Base-by-base conservation (phyloP, 768 basidiomycete species). In the Tubosaeta brunneosetosa region DNA sequence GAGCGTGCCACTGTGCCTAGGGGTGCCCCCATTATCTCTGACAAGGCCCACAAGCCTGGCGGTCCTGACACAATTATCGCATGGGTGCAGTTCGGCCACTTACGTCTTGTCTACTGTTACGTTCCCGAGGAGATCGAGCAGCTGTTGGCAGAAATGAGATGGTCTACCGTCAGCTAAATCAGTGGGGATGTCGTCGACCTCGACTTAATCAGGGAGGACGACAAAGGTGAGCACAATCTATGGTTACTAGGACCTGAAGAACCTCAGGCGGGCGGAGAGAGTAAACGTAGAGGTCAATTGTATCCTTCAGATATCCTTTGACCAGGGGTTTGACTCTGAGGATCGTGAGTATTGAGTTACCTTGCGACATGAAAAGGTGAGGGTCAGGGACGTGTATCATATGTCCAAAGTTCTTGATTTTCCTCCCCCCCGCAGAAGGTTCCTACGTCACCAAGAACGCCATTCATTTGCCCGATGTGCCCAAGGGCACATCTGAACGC, bases 291-390 rank as follows among this genome's bases (percentile, higher is more conserved):
- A 73, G 49, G 72, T 84, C 17, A 65, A 68, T 29, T 80, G 78
- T 54, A 63, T 83, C 17, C n/a, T 8, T 16, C 53, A 77, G 71
- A 77, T 73, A 1, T 74, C 74, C 2, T 64, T 79, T 38, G 69
- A 75, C 83, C 82, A 0, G 22, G 84, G 79, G 77, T 62, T 78
- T 8, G 83, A 85, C 61, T 64, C 71, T 26, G 70, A 74, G 41
- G 81, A 85, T 59, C 71, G 83, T 25, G 69, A 75, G 12, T 84
- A 84, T 65, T 85, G 81, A 75, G 57, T 80, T 9, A 81, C 83
- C 0, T 67, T 68, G 43, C 67, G 76, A 50, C 69, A 58, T 4
- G 43, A 26, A 25, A 58, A 45, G 52, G 54, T 50, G 26, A 51
- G 34, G 8, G 12, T 13, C 5, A 17, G 11, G 1, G 0, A 29